These are phyloP conservation scores for Psidium friedrichsthalianum DNA, from an alignment of 345 rosid genomes.

Conservation along the genomic window DNA sequence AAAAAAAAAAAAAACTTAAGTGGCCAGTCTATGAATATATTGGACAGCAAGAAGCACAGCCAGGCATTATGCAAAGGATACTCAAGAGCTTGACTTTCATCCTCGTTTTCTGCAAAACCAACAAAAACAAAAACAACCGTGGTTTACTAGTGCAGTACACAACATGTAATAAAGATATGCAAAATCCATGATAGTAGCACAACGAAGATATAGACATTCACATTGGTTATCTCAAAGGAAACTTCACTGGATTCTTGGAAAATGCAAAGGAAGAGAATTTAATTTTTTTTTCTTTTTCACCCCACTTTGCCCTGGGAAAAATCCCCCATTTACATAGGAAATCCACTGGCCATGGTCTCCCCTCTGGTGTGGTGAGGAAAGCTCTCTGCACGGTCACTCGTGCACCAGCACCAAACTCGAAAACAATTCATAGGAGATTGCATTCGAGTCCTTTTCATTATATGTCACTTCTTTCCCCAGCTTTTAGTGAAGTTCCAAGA, in stretches of 20 bases:
- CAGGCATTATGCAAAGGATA: constrained; percentile 23
- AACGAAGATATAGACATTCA: background rate
- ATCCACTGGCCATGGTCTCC: background rate
- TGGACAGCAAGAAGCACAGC: background rate
- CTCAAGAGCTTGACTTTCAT: constrained; percentile 62
- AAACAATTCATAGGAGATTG: too few relatives aligned
- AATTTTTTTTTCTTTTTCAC: background rate
- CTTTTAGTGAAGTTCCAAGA: too few relatives aligned
- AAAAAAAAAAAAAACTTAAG: too few relatives aligned
- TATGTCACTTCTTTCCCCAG: too few relatives aligned
- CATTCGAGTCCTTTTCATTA: background rate
- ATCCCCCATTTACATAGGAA: background rate
- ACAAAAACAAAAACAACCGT: background rate
- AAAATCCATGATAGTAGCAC: background rate
- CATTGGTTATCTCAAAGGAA: background rate
- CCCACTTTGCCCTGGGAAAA: background rate
- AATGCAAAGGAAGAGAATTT: background rate
- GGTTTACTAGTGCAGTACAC: background rate
- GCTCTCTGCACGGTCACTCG: too few relatives aligned
- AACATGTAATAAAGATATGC: background rate
- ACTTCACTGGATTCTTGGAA: background rate
- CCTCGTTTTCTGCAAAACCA: constrained; percentile 14
- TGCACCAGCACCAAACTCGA: too few relatives aligned
- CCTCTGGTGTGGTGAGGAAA: too few relatives aligned
- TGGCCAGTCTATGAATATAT: background rate